These are phyloP conservation scores for Wickerhamiella infanticola DNA, from an alignment of 1,139 yeast genomes.

Conservation along the genomic window DNA sequence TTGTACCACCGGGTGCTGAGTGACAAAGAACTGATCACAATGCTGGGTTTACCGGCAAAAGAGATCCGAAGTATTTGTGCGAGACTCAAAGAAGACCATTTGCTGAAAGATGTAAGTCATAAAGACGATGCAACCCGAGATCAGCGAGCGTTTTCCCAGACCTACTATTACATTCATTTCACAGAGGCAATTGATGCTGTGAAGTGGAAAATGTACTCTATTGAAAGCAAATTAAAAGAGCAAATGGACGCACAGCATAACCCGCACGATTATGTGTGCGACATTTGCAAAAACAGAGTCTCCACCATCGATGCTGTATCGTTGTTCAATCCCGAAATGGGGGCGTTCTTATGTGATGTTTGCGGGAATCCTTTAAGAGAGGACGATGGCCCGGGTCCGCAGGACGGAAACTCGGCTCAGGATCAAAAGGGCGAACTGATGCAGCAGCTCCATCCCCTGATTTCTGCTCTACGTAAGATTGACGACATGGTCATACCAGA, in stretches of 20 bases:
- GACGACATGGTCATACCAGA: slow-evolving; percentile 81
- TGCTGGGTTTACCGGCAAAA: slow-evolving; percentile 72
- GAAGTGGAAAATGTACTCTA: slow-evolving; percentile 88
- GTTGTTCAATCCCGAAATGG: slow-evolving; percentile 58
- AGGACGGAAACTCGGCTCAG: slow-evolving; percentile 47
- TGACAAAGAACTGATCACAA: slow-evolving; percentile 79
- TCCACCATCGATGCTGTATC: slow-evolving; percentile 82
- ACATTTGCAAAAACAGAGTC: slow-evolving; percentile 66
- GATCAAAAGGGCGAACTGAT: slow-evolving; percentile 69
- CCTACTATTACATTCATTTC: slow-evolving; percentile 74
- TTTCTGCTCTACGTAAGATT: slow-evolving; percentile 64
- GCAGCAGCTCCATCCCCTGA: slow-evolving; percentile 82
- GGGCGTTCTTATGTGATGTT: slow-evolving; percentile 70
- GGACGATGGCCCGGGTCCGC: slow-evolving; percentile 78
- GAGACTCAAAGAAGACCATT: slow-evolving; percentile 65
- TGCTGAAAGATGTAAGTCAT: slow-evolving; percentile 42
- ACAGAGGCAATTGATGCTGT: slow-evolving; percentile 92
- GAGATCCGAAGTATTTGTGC: slow-evolving; percentile 76
- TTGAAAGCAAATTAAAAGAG: slow-evolving; percentile 63
- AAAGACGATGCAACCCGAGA: slow-evolving; percentile 61
- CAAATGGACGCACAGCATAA: slow-evolving; percentile 68
- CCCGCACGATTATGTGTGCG: slow-evolving; percentile 89
- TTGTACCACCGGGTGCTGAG: slow-evolving; percentile 77
- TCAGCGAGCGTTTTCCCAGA: slow-evolving; percentile 53
- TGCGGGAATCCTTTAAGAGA: slow-evolving; percentile 66